Evolutionary conservation across 176 grass and related monocot genomes (phyloP).

Genomic region (Musa troglodytarum): DNA sequence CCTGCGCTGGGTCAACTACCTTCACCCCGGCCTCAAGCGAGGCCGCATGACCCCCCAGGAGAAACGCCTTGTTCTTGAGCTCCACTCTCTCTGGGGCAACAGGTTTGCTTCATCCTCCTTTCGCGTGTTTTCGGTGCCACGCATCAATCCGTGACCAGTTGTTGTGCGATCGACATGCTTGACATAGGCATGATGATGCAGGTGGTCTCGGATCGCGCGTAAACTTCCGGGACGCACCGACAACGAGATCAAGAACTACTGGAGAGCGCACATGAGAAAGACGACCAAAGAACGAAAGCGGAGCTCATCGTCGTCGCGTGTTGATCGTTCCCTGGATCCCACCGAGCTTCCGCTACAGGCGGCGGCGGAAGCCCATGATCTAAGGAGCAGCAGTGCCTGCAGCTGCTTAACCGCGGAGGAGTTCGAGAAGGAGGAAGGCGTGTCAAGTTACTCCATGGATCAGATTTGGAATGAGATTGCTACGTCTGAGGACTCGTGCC

Average conservation of each 20-base stretch:
- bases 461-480: constrained; percentile 30
- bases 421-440: neutral
- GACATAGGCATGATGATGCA: neutral
- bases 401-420: neutral
- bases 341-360: constrained; percentile 1
- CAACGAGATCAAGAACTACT: constrained; percentile 80
- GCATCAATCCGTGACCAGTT: neutral
- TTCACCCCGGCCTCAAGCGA: constrained; percentile 54
- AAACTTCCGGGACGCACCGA: constrained; percentile 53
- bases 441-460: constrained; percentile 13
- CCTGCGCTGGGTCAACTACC: constrained; percentile 73
- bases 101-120: constrained; percentile 16
- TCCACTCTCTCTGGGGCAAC: constrained; percentile 50
- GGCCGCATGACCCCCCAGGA: constrained; percentile 55
- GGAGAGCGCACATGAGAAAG: constrained; percentile 54
- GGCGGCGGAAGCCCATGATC: neutral
- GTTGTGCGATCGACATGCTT: neutral
- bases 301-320: constrained; percentile 8
- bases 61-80: constrained; percentile 39
- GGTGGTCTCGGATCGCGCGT: constrained; percentile 54
- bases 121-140: neutral
- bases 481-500: constrained; percentile 1
- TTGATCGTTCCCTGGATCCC: neutral
- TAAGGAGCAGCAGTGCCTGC: neutral
- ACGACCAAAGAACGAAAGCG: constrained; percentile 30